Percentiles rank a stretch among this genome's conserved stretches.
phyloP scores from a whole-genome alignment of 805 yeast species.

The Monosporozyma servazzii region DNA sequence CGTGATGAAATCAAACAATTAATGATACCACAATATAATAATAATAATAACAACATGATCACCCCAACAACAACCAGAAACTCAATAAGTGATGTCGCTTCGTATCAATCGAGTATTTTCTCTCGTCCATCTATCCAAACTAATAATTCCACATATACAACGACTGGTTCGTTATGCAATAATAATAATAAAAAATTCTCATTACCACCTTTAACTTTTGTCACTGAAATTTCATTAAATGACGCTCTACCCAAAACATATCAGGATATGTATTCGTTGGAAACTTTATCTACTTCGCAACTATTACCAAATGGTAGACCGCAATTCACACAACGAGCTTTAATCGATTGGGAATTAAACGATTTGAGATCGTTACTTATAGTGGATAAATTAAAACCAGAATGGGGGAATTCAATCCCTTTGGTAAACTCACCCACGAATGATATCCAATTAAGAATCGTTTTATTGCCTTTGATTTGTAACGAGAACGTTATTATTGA shows the following conservation, averaged over 20 bases:
- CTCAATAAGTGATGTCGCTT: conserved; percentile 1
- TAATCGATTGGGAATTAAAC: conserved; percentile 64
- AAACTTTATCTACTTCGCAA: conserved; percentile 37
- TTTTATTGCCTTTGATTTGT: conserved; percentile 44
- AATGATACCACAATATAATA: conserved; percentile 6
- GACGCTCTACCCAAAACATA: conserved; percentile 47
- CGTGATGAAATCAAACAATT: conserved; percentile 24
- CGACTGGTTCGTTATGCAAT: background rate
- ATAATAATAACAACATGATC: background rate
- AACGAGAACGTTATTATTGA: conserved; percentile 41
- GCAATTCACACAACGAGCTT: conserved; percentile 48
- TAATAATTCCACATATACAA: background rate
- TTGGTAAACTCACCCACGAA: conserved; percentile 22
- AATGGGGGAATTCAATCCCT: conserved; percentile 52
- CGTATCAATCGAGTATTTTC: conserved; percentile 9
- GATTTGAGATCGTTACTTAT: conserved; percentile 59
- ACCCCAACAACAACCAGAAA: background rate
- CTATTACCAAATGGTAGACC: conserved; percentile 51
- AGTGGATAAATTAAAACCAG: conserved; percentile 39
- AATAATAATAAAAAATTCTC: background rate
- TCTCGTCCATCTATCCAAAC: conserved; percentile 4
- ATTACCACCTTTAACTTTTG: conserved; percentile 10
- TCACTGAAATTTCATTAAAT: conserved; percentile 30
- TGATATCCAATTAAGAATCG: conserved; percentile 30
- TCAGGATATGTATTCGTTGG: conserved; percentile 50